Base-by-base conservation (phyloP, 176 grass and related monocot species). In the Cocos nucifera region DNA sequence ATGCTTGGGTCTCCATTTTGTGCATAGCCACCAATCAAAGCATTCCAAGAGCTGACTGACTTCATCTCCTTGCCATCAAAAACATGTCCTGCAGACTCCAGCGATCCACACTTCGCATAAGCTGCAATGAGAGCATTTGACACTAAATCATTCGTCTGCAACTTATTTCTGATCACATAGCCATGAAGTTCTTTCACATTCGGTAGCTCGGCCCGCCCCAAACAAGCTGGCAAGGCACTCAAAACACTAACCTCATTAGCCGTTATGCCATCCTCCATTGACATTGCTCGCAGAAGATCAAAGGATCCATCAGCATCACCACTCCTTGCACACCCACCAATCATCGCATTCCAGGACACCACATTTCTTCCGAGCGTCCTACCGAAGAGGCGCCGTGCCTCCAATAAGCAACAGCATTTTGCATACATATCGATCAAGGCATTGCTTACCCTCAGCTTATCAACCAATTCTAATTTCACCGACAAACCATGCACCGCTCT, bases 321-420 rank as follows among this genome's bases (percentile, higher is more conserved):
- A 29, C 64, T 84, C 54, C 73, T 77, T 8, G 80, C 69, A 64
- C 77, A 78, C 6, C 60, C 73, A 5, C 73, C 64, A 17, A 89
- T 68, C 73, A 89, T 84, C 16, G 70, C 77, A 58, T 84, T 89
- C 80, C 85, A 89, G 22, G 85, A 80, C 54, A 89, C 85, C 5
- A 77, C 56, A 28, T 69, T 87, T 58, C 50, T 67, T 32, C 62
- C 25, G 9, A 54, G 8, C 0, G 19, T 51, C 0, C 48, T 17
- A 15, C 19, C 55, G 44, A 89, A 89, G 0, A 73, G 53, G 18
- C 59, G 26, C 25, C 74, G 73, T 3, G 85, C 85, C 44, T 78
- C 73, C 1, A n/a, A 26, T 6, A 89, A 61, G 19, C 67, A 39
- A 24, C 61, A 73, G 10, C 80, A 83, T 62, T 84, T 84, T 30